phyloP scores from a whole-genome alignment of 2,329 filamentous ascomycete species.

The Diaporthe vaccinii region DNA sequence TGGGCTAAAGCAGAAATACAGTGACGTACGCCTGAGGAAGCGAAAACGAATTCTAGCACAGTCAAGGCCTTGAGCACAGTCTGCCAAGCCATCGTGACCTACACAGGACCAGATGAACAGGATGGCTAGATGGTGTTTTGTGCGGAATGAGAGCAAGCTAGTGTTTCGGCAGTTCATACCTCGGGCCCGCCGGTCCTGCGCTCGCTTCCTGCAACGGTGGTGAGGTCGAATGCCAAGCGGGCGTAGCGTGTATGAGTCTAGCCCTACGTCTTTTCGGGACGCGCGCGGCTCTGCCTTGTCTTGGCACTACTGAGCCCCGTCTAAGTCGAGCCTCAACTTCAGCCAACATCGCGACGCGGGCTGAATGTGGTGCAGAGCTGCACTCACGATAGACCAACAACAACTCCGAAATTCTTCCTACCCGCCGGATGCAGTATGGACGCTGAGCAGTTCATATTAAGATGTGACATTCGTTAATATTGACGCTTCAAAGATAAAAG shows the following conservation, averaged over 20 bases:
- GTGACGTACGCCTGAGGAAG: not conserved
- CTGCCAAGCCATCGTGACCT: not conserved
- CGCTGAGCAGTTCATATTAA: not conserved
- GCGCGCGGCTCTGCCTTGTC: slow-evolving; percentile 7
- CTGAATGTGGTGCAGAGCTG: not conserved
- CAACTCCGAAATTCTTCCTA: not conserved
- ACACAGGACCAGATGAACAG: not conserved
- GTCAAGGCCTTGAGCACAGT: rapidly evolving
- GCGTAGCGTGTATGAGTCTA: not conserved
- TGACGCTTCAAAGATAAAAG: not conserved
- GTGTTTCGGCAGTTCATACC: slow-evolving; percentile 4
- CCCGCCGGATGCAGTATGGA: not conserved
- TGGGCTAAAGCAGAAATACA: not conserved
- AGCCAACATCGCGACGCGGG: not conserved
- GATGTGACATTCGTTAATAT: not conserved
- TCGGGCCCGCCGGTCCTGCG: not conserved
- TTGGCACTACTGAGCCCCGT: not conserved
- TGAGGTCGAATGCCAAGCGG: not conserved
- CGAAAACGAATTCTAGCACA: not conserved
- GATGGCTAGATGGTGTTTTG: not conserved
- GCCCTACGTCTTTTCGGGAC: slow-evolving; percentile 4
- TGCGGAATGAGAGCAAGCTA: not conserved
- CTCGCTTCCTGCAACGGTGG: not conserved
- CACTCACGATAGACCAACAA: not conserved
- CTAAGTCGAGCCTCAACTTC: not conserved